Conservation (phyloP, 257 asterid genomes). For the Solanum sejunctum region DNA sequence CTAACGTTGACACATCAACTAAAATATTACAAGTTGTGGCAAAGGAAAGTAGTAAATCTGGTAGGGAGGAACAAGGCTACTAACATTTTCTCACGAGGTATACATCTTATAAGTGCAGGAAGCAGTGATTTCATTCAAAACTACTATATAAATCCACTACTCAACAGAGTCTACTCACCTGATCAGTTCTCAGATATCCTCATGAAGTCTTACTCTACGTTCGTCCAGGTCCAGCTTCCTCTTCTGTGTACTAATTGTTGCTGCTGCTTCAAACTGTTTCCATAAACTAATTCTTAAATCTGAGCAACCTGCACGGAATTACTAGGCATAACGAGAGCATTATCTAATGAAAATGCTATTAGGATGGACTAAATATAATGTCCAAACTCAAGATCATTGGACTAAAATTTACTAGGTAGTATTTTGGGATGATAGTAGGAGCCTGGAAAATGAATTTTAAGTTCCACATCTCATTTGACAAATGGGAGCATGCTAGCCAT, state of each 20-base stretch:
- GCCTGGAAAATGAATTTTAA: not conserved
- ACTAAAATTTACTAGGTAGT: not conserved
- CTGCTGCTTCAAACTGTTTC: not conserved
- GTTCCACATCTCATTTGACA: not conserved
- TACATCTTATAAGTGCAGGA: slow-evolving; percentile 75
- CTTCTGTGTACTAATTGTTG: not conserved
- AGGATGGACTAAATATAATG: not conserved
- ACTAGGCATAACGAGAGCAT: not conserved
- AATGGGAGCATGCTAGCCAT: not conserved
- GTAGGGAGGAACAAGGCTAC: slow-evolving; percentile 45
- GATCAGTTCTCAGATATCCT: slow-evolving; percentile 58
- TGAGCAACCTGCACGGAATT: not conserved
- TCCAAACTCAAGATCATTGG: not conserved
- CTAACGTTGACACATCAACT: slow-evolving; percentile 51
- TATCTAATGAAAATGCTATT: not conserved
- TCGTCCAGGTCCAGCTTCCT: slow-evolving; percentile 32
- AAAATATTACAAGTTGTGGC: slow-evolving; percentile 53
- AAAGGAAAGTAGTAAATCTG: slow-evolving; percentile 39
- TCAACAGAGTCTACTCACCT: slow-evolving; percentile 28
- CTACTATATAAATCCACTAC: slow-evolving; percentile 53
- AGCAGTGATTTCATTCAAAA: slow-evolving; percentile 79
- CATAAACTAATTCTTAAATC: not conserved
- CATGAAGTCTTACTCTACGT: slow-evolving; percentile 38
- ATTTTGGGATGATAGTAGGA: not conserved
- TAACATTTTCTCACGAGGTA: slow-evolving; percentile 46